phyloP scores from a whole-genome alignment of 257 asterid species.

The Cordia subcordata region DNA sequence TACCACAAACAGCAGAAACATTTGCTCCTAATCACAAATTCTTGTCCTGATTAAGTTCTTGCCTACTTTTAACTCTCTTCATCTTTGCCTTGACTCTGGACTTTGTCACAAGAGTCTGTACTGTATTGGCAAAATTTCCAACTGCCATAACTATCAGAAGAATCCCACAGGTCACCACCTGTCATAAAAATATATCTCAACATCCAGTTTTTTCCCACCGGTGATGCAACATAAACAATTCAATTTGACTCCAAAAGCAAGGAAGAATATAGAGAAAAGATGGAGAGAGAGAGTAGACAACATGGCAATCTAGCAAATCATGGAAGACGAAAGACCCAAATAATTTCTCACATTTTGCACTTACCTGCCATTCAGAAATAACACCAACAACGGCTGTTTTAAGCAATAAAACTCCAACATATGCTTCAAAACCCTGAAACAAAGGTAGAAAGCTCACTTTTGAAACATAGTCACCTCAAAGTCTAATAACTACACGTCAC shows the following conservation, averaged over 20 bases:
- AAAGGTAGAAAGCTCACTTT: slow-evolving; percentile 7
- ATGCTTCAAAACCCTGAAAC: slow-evolving; percentile 84
- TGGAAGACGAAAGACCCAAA: not conserved
- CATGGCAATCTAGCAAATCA: not conserved
- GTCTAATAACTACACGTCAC: slow-evolving; percentile 1
- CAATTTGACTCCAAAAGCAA: not conserved
- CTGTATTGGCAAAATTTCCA: slow-evolving; percentile 84
- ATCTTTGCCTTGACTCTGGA: slow-evolving; percentile 83
- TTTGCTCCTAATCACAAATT: slow-evolving; percentile 16
- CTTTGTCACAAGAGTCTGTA: slow-evolving; percentile 80
- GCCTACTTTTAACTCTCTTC: slow-evolving; percentile 70
- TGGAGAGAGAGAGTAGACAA: not conserved
- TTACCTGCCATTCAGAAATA: slow-evolving; percentile 92
- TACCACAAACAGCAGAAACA: slow-evolving; percentile 13
- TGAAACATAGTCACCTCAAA: not conserved
- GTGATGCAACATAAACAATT: not conserved
- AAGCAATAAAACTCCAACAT: slow-evolving; percentile 81
- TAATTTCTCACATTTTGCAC: not conserved
- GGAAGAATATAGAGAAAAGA: not conserved
- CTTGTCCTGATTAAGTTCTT: slow-evolving; percentile 49
- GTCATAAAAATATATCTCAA: slow-evolving; percentile 19
- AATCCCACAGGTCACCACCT: slow-evolving; percentile 89
- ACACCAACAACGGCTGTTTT: slow-evolving; percentile 68
- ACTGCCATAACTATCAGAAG: slow-evolving; percentile 92
- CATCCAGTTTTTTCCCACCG: not conserved